phyloP scores from a whole-genome alignment of 176 grass and related monocot genomes.

The Oryza nivara region DNA sequence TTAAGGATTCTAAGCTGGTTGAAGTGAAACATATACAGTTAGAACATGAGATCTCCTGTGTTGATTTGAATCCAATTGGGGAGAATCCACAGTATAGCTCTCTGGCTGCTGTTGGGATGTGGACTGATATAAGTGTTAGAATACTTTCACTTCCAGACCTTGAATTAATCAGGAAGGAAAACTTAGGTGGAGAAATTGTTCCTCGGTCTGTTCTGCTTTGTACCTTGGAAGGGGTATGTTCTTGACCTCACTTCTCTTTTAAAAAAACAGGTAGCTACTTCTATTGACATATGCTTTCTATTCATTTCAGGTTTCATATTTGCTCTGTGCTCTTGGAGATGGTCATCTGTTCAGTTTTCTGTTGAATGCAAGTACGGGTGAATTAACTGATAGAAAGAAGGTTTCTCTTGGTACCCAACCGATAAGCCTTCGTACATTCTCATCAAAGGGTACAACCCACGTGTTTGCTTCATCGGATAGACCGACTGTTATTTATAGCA shows the following conservation, averaged over 20 bases:
- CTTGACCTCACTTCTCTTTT: slow-evolving; percentile 19
- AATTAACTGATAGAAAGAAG: slow-evolving; percentile 83
- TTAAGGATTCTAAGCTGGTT: slow-evolving; percentile 71
- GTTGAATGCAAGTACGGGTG: slow-evolving; percentile 68
- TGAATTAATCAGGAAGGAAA: slow-evolving; percentile 82
- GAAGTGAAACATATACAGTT: slow-evolving; percentile 88
- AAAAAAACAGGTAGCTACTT: slow-evolving; percentile 12
- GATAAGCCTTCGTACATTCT: slow-evolving; percentile 93
- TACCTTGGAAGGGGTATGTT: slow-evolving; percentile 92
- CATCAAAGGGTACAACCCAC: slow-evolving; percentile 87
- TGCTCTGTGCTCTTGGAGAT: slow-evolving; percentile 96
- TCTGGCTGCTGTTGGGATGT: slow-evolving; percentile 94
- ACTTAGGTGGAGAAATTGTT: slow-evolving; percentile 93
- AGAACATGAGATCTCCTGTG: slow-evolving; percentile 94
- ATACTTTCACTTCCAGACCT: slow-evolving; percentile 92
- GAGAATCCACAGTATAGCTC: slow-evolving; percentile 69
- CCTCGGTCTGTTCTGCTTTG: slow-evolving; percentile 95
- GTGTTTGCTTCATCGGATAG: slow-evolving; percentile 98
- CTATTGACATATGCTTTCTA: slow-evolving; percentile 35
- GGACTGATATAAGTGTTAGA: slow-evolving; percentile 99
- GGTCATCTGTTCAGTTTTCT: slow-evolving; percentile 93
- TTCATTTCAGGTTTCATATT: slow-evolving; percentile 77
- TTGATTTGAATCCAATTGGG: slow-evolving; percentile 83
- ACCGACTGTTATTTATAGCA: slow-evolving; percentile 95
- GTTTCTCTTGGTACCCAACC: slow-evolving; percentile 96